These are phyloP conservation scores for Chenopodium berlandieri DNA, from an alignment of 148 eudicot species.

Conservation along the genomic window DNA sequence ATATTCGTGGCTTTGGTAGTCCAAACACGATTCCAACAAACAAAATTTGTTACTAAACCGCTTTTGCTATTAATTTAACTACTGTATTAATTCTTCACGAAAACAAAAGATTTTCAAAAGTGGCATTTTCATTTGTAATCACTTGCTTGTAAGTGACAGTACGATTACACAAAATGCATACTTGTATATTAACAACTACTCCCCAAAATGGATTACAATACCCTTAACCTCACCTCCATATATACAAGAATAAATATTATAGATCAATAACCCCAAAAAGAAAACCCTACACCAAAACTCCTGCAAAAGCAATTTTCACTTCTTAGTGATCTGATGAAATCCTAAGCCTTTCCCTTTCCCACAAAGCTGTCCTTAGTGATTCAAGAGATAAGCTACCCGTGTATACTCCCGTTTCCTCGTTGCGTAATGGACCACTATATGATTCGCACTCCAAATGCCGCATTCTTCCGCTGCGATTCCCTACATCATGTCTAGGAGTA, in stretches of 20 bases:
- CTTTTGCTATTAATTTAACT: neutral
- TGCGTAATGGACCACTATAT: conserved; percentile 23
- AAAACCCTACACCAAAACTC: neutral
- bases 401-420: conserved; percentile 36
- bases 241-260: conserved; percentile 25
- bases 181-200: conserved; percentile 3
- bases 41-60: neutral
- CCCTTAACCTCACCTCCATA: neutral
- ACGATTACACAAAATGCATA: conserved; percentile 19
- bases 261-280: neutral
- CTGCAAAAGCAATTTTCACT: neutral
- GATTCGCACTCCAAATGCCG: conserved; percentile 31
- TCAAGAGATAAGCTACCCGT: conserved; percentile 43
- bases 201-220: conserved; percentile 16
- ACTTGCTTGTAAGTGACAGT: neutral
- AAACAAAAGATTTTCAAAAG: neutral
- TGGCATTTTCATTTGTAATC: neutral
- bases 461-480: conserved; percentile 63
- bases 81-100: too few species aligned
- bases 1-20: too few species aligned
- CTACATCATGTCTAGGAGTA: conserved; percentile 49
- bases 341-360: conserved; percentile 43
- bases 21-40: too few species aligned
- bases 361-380: conserved; percentile 34
- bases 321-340: conserved; percentile 24